Evolutionary conservation across 352 stramenopile genomes (phyloP).

Genomic region (Phytophthora cryptogea): DNA sequence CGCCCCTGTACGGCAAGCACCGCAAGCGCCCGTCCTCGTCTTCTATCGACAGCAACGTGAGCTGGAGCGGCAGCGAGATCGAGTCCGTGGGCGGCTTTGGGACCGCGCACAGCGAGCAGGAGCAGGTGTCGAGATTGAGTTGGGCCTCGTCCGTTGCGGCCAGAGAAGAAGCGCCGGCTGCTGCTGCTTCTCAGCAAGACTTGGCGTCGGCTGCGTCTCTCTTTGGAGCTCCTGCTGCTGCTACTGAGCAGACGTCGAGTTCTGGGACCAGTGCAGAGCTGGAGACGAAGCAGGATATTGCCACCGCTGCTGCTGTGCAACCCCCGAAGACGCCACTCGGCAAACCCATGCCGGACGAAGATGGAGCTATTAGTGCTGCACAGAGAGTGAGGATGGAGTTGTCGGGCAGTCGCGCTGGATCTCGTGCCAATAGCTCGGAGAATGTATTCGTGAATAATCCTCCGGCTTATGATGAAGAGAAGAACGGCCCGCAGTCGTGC

Average conservation of each 20-base stretch:
- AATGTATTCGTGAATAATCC: slow-evolving; percentile 31
- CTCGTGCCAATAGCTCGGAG: slow-evolving; percentile 40
- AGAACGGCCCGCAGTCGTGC: slow-evolving; percentile 47
- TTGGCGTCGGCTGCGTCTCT: slow-evolving; percentile 11
- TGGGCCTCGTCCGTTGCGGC: slow-evolving; percentile 26
- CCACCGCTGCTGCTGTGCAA: slow-evolving; percentile 26
- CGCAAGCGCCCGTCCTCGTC: slow-evolving; percentile 43
- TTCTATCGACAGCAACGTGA: slow-evolving; percentile 47
- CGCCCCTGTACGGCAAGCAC: slow-evolving; percentile 41
- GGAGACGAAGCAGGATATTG: slow-evolving; percentile 5
- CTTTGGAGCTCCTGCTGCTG: slow-evolving; percentile 5
- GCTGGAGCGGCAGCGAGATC: slow-evolving; percentile 42
- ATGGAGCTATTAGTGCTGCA: slow-evolving; percentile 51
- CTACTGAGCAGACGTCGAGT: background rate
- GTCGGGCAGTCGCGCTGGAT: slow-evolving; percentile 33
- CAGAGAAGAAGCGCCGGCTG: slow-evolving; percentile 16
- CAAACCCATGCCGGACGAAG: slow-evolving; percentile 30
- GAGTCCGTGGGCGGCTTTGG: slow-evolving; percentile 25
- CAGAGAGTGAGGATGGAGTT: slow-evolving; percentile 65
- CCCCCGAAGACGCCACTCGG: slow-evolving; percentile 63
- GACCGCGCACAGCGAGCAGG: slow-evolving; percentile 10
- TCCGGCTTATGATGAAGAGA: slow-evolving; percentile 39
- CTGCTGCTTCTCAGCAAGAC: slow-evolving; percentile 13
- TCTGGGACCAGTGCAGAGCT: background rate
- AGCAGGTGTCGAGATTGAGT: slow-evolving; percentile 23